These are phyloP conservation scores for Saururus chinensis DNA, from an alignment of 164 flowering plant species.

Conservation along the genomic window DNA sequence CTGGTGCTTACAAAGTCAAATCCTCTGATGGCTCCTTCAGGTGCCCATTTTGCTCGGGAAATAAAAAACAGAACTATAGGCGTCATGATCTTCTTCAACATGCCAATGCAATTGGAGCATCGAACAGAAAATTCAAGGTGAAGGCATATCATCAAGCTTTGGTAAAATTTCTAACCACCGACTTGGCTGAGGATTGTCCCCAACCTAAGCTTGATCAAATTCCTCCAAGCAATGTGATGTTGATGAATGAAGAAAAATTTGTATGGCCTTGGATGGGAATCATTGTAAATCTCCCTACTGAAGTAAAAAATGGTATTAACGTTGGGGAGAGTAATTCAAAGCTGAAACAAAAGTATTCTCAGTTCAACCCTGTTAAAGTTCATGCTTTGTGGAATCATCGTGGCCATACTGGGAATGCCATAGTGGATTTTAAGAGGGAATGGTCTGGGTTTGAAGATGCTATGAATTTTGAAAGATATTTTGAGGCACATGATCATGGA, in stretches of 20 bases:
- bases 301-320: constrained; percentile 4
- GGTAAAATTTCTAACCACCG: constrained; percentile 50
- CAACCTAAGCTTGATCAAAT: neutral
- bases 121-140: constrained; percentile 47
- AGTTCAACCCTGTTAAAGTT: constrained; percentile 9
- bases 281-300: constrained; percentile 10
- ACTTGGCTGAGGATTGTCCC: constrained; percentile 14
- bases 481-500: constrained; percentile 25
- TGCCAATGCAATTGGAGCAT: constrained; percentile 62
- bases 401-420: constrained; percentile 11
- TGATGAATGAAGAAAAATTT: neutral
- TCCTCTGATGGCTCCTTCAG: constrained; percentile 29
- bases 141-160: constrained; percentile 73
- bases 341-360: constrained; percentile 6
- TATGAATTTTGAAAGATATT: constrained; percentile 6
- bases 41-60: constrained; percentile 77
- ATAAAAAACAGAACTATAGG: constrained; percentile 40
- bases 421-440: constrained; percentile 11
- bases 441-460: constrained; percentile 12
- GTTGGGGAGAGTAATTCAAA: constrained; percentile 6
- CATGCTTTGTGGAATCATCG: constrained; percentile 9
- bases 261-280: neutral
- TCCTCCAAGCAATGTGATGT: neutral
- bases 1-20: constrained; percentile 36
- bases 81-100: constrained; percentile 77